Conservation (phyloP, 2,329 filamentous ascomycete species). For the Pseudopithomyces maydicus region DNA sequence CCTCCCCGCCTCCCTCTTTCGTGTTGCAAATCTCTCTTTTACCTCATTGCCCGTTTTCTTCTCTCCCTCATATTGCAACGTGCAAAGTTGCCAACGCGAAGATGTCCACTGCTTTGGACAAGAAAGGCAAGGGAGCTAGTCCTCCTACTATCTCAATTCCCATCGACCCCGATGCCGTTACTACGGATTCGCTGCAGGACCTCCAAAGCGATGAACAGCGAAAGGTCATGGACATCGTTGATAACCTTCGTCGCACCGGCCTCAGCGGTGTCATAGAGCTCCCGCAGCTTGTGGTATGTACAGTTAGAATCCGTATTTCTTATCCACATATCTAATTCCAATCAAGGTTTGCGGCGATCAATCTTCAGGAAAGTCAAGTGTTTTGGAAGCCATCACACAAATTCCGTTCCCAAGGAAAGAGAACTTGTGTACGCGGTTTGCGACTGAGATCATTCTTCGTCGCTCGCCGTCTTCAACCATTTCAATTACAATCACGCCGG, state of each 20-base stretch:
- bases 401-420: slow-evolving; percentile 64
- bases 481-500: slow-evolving; percentile 46
- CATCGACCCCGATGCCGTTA: slow-evolving; percentile 22
- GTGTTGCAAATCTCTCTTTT: no score
- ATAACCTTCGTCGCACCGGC: slow-evolving; percentile 57
- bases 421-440: slow-evolving; percentile 64
- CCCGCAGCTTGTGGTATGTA: slow-evolving; percentile 32
- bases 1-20: no score
- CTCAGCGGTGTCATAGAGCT: slow-evolving; percentile 39
- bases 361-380: slow-evolving; percentile 67
- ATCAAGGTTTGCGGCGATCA: slow-evolving; percentile 62
- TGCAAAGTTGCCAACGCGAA: no score
- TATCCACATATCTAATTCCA: slow-evolving; percentile 54
- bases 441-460: slow-evolving; percentile 56
- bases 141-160: background rate
- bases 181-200: slow-evolving; percentile 43
- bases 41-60: no score
- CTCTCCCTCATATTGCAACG: no score
- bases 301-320: background rate
- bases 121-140: background rate
- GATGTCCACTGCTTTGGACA: background rate
- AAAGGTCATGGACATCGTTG: slow-evolving; percentile 58
- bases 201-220: slow-evolving; percentile 54
- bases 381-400: slow-evolving; percentile 67
- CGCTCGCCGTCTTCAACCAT: slow-evolving; percentile 28